Percentiles rank a stretch among this genome's conserved stretches.
phyloP scores from a whole-genome alignment of 2,329 filamentous ascomycete genomes.

The Neophaeococcomyces aloes region DNA sequence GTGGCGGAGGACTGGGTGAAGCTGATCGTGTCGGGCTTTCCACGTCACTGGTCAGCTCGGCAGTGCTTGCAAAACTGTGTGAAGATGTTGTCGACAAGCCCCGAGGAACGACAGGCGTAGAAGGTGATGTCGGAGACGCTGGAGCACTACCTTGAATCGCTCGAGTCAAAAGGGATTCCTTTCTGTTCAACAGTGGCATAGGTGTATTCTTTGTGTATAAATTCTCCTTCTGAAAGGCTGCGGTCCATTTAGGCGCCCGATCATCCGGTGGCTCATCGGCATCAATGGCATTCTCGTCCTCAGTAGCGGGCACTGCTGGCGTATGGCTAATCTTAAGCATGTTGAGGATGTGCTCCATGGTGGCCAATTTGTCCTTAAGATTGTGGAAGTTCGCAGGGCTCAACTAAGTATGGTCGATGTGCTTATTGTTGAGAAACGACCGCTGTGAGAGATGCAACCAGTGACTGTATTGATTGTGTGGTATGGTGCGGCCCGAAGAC shows the following conservation, averaged over 20 bases:
- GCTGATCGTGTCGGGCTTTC: slow-evolving; percentile 80
- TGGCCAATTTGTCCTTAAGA: slow-evolving; percentile 19
- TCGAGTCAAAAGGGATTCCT: slow-evolving; percentile 76
- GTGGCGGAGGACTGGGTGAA: slow-evolving; percentile 78
- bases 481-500: slow-evolving; percentile 23
- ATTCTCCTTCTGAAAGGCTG: slow-evolving; percentile 22
- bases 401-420: slow-evolving; percentile 13
- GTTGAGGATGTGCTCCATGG: slow-evolving; percentile 33
- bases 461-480: slow-evolving; percentile 1
- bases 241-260: slow-evolving; percentile 23
- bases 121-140: slow-evolving; percentile 26
- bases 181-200: slow-evolving; percentile 29
- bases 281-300: slow-evolving; percentile 62
- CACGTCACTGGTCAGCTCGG: slow-evolving; percentile 89
- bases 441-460: not conserved
- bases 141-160: slow-evolving; percentile 55
- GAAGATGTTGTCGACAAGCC: slow-evolving; percentile 51
- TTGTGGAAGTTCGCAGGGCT: slow-evolving; percentile 10
- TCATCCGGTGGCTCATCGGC: slow-evolving; percentile 80
- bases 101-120: slow-evolving; percentile 22
- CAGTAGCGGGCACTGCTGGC: slow-evolving; percentile 31
- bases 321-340: slow-evolving; percentile 36
- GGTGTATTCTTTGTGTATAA: slow-evolving; percentile 38
- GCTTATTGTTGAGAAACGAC: slow-evolving; percentile 16
- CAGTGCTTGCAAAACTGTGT: slow-evolving; percentile 74